Evolutionary conservation across 805 yeast genomes (phyloP).

Genomic region (Myxozyma neglecta): DNA sequence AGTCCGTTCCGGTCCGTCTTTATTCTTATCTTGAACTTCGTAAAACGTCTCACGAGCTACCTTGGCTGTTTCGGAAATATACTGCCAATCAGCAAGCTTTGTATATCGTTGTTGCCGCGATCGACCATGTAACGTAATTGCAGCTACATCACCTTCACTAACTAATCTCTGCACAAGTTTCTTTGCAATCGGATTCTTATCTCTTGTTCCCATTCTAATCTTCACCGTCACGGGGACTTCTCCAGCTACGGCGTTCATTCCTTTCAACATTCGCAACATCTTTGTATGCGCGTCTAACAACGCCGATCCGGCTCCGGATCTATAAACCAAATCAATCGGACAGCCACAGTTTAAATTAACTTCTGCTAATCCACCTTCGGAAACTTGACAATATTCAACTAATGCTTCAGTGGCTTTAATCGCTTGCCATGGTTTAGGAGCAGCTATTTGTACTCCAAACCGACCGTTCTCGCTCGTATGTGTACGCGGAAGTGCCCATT

Average conservation of each 20-base stretch:
- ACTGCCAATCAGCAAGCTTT: constrained; percentile 88
- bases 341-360: constrained; percentile 94
- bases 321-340: constrained; percentile 91
- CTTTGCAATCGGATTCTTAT: constrained; percentile 84
- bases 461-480: constrained; percentile 57
- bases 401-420: constrained; percentile 86
- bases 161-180: constrained; percentile 68
- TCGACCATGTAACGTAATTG: constrained; percentile 93
- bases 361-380: constrained; percentile 56
- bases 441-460: constrained; percentile 91
- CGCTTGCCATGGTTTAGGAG: constrained; percentile 90
- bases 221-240: constrained; percentile 90
- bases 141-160: constrained; percentile 78
- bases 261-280: constrained; percentile 71
- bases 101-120: constrained; percentile 96
- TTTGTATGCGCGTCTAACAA: constrained; percentile 85
- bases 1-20: constrained; percentile 42
- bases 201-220: constrained; percentile 87
- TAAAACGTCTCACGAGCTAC: constrained; percentile 56
- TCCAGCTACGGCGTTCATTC: constrained; percentile 87
- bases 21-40: constrained; percentile 10
- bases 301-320: constrained; percentile 95
- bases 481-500: constrained; percentile 96
- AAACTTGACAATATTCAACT: constrained; percentile 35
- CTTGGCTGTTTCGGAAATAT: constrained; percentile 71